Evolutionary conservation across 2,329 filamentous ascomycete species (phyloP).

Genomic region (Penicillium expansum): DNA sequence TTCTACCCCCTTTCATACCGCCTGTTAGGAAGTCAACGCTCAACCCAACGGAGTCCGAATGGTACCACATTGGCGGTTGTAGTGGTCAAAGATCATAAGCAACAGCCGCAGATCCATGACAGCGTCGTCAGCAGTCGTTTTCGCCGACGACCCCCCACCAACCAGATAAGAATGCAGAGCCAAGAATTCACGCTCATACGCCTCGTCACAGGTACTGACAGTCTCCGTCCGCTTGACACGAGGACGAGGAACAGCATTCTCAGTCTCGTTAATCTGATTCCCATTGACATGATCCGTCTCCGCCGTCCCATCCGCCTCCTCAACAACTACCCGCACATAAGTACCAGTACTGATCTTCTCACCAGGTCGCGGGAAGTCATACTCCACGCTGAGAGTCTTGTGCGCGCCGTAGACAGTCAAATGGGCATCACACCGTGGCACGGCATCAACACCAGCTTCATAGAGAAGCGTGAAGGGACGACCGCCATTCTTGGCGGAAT

Average conservation of each 20-base stretch:
- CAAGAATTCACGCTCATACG: conserved; percentile 37
- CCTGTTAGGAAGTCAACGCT: not conserved
- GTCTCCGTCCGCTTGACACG: conserved; percentile 27
- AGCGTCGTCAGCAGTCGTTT: conserved; percentile 38
- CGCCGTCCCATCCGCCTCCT: conserved; percentile 26
- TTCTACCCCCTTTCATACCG: no score
- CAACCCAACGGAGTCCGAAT: conserved; percentile 36
- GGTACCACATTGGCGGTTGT: conserved; percentile 37
- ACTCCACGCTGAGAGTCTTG: conserved; percentile 56
- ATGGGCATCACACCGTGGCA: conserved; percentile 46
- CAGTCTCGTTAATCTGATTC: not conserved
- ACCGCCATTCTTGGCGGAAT: conserved; percentile 12
- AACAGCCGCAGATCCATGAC: conserved; percentile 38
- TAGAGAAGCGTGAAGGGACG: conserved; percentile 54
- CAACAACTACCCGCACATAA: conserved; percentile 48
- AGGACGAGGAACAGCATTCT: not conserved
- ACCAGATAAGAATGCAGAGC: conserved; percentile 38
- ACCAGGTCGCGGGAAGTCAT: conserved; percentile 53
- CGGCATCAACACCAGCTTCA: conserved; percentile 54
- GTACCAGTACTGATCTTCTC: conserved; percentile 48
- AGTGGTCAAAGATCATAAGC: conserved; percentile 37
- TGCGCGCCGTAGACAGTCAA: conserved; percentile 50
- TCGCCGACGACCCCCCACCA: conserved; percentile 24
- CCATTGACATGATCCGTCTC: not conserved
- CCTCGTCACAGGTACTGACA: conserved; percentile 37